Percentiles rank a stretch among this genome's conserved stretches.
phyloP scores from a whole-genome alignment of 2,329 filamentous ascomycete species.

The Colletotrichum agaves region DNA sequence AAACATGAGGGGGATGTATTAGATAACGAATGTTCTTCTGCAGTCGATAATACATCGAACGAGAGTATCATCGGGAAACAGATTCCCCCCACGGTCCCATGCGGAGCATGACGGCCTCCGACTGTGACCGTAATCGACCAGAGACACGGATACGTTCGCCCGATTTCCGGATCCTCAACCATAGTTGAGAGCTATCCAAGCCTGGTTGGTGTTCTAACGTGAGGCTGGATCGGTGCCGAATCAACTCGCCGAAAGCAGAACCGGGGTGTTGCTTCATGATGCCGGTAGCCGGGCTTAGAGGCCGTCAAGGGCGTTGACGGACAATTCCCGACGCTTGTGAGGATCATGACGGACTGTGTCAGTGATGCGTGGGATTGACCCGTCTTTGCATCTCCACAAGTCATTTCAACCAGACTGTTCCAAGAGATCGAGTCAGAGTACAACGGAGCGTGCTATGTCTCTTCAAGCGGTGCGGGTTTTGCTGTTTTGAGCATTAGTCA shows the following conservation, averaged over 20 bases:
- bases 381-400: not conserved
- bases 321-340: not conserved
- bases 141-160: too few relatives aligned
- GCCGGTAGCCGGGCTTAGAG: not conserved
- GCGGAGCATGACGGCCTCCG: too few relatives aligned
- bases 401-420: not conserved
- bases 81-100: too few relatives aligned
- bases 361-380: not conserved
- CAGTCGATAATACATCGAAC: too few relatives aligned
- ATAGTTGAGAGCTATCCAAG: too few relatives aligned
- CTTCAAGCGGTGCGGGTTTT: accelerated
- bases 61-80: too few relatives aligned
- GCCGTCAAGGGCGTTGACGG: not conserved
- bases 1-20: not conserved
- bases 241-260: not conserved
- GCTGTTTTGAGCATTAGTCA: not conserved
- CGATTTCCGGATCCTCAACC: too few relatives aligned
- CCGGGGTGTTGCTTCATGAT: accelerated
- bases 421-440: too few relatives aligned
- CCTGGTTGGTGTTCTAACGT: too few relatives aligned
- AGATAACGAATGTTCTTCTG: too few relatives aligned
- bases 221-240: not conserved
- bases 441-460: not conserved
- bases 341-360: not conserved
- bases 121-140: too few relatives aligned